Conservation (phyloP, 73 alveolate genomes). For the Stentor roeselii region DNA sequence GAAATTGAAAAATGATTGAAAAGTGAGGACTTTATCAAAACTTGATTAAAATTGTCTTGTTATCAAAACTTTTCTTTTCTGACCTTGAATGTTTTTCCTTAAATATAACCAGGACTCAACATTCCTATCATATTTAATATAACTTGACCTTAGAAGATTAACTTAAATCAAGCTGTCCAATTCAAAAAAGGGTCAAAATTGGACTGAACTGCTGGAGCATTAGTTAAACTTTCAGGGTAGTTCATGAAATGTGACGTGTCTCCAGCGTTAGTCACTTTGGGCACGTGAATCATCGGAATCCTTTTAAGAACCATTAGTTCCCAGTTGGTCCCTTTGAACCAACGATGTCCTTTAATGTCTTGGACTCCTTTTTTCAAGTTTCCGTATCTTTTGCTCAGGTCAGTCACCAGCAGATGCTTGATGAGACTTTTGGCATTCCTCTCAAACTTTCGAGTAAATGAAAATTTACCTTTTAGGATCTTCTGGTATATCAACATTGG, state of each 20-base stretch:
- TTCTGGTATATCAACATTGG: constrained; percentile 93
- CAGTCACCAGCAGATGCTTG: constrained; percentile 77
- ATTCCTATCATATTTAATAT: too few species aligned
- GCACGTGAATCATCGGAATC: constrained; percentile 69
- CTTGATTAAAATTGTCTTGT: too few species aligned
- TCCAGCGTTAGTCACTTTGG: constrained; percentile 65
- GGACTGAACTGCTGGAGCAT: constrained; percentile 67
- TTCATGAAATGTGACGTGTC: constrained; percentile 70
- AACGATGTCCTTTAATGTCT: constrained; percentile 74
- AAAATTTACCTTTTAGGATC: constrained; percentile 76
- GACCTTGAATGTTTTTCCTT: too few species aligned
- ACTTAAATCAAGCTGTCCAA: too few species aligned
- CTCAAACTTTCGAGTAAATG: constrained; percentile 78
- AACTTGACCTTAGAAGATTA: too few species aligned
- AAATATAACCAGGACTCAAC: too few species aligned
- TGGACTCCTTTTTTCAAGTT: constrained; percentile 74
- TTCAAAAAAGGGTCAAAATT: constrained; percentile 87
- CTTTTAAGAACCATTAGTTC: constrained; percentile 43
- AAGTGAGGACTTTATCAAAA: too few species aligned
- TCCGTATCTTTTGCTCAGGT: constrained; percentile 78
- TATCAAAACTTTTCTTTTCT: too few species aligned
- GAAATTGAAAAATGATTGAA: too few species aligned
- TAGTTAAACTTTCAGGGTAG: constrained; percentile 78
- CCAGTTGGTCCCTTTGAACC: constrained; percentile 78
- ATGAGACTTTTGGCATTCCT: constrained; percentile 74